A percentile compares a stretch with the other conserved stretches of the same genome.
Evolutionary conservation across 2,329 filamentous ascomycete species (phyloP).

Genomic region (Septoria petroselini): DNA sequence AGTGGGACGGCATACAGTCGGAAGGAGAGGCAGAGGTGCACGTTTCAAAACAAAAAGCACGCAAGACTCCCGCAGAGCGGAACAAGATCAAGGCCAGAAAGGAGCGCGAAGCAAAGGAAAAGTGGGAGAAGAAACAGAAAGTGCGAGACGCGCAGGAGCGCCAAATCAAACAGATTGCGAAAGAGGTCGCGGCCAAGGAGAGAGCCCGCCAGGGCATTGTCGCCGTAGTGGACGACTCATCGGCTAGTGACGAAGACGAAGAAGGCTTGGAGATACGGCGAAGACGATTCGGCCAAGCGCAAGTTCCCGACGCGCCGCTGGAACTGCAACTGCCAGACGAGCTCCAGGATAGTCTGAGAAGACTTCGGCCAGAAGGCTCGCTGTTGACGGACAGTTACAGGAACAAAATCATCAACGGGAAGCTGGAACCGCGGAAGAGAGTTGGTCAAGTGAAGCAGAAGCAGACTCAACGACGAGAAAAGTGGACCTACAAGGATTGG

Average conservation of each 20-base stretch:
- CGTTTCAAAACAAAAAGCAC: slow-evolving; percentile 67
- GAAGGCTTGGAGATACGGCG: slow-evolving; percentile 56
- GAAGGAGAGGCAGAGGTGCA: slow-evolving; percentile 61
- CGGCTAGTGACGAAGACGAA: slow-evolving; percentile 34
- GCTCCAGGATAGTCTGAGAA: slow-evolving; percentile 49
- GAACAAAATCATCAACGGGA: slow-evolving; percentile 81
- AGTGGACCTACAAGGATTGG: slow-evolving; percentile 98
- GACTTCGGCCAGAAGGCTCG: slow-evolving; percentile 86
- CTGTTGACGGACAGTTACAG: slow-evolving; percentile 87
- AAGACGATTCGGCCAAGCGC: slow-evolving; percentile 68
- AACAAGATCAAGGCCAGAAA: slow-evolving; percentile 88
- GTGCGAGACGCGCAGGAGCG: slow-evolving; percentile 68
- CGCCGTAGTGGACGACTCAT: slow-evolving; percentile 4
- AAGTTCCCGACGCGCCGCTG: slow-evolving; percentile 64
- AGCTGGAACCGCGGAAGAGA: slow-evolving; percentile 77
- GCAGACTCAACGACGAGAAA: slow-evolving; percentile 81
- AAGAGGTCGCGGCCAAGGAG: slow-evolving; percentile 61
- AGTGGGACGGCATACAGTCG: slow-evolving; percentile 57
- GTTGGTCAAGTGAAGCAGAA: slow-evolving; percentile 79
- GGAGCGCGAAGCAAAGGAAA: slow-evolving; percentile 73
- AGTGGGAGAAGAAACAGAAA: slow-evolving; percentile 72
- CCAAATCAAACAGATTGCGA: slow-evolving; percentile 67
- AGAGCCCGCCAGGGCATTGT: slow-evolving; percentile 31
- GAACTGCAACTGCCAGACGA: slow-evolving; percentile 52
- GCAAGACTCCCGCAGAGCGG: slow-evolving; percentile 81